These are phyloP conservation scores for Beta corolliflora DNA, from an alignment of 179 eudicot genomes.

Conservation along the genomic window DNA sequence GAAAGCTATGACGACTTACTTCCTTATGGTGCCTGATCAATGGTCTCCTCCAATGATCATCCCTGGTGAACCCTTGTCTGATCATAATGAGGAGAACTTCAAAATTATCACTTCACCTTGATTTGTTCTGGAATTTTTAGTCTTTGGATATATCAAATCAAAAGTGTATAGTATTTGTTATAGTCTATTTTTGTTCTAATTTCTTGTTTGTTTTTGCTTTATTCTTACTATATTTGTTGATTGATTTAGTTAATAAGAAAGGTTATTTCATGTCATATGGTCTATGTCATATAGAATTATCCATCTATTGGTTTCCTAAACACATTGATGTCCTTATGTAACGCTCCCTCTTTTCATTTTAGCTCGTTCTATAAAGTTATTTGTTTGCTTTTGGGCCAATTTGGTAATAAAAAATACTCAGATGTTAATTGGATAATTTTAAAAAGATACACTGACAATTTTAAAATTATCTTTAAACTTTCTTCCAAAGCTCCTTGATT, in stretches of 20 bases:
- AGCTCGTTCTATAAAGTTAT: no score
- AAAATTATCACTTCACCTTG: slow-evolving; percentile 22
- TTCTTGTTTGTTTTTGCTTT: neutral
- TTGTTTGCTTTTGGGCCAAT: no score
- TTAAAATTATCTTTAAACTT: no score
- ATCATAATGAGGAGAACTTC: slow-evolving; percentile 43
- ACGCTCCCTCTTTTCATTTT: no score
- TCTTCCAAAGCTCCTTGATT: no score
- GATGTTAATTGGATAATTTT: no score
- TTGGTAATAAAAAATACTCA: no score
- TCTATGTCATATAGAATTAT: neutral
- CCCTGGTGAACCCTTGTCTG: slow-evolving; percentile 43
- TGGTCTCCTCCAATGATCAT: slow-evolving; percentile 59
- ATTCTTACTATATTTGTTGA: slow-evolving; percentile 22
- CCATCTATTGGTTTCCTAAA: neutral
- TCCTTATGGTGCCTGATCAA: slow-evolving; percentile 83
- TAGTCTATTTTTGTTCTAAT: neutral
- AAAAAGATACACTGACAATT: no score
- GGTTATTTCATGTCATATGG: slow-evolving; percentile 8
- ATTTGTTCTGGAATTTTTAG: slow-evolving; percentile 1
- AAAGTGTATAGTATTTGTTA: slow-evolving; percentile 18
- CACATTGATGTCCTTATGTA: neutral
- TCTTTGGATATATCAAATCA: slow-evolving; percentile 16
- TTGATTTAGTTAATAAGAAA: slow-evolving; percentile 10
- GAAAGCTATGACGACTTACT: slow-evolving; percentile 89